phyloP scores from a whole-genome alignment of 805 yeast genomes.

The Teunomyces pallodes region DNA sequence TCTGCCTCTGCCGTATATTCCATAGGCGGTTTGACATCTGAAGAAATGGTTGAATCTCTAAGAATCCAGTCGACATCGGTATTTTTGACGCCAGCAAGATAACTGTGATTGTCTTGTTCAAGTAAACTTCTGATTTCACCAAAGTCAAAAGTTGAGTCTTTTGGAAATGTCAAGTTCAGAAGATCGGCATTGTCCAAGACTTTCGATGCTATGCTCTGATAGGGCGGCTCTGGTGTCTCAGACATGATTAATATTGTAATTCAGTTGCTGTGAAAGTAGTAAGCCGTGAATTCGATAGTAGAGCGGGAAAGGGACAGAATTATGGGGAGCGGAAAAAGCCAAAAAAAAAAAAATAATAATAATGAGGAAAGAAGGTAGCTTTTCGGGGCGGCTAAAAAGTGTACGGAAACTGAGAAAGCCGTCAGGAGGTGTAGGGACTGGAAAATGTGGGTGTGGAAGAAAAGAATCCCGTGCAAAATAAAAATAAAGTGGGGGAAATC shows the following conservation, averaged over 20 bases:
- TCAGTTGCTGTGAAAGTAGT: too few species aligned
- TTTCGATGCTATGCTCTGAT: neutral
- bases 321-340: too few species aligned
- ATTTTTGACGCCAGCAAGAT: conserved; percentile 33
- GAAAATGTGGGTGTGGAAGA: too few species aligned
- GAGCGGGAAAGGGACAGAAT: too few species aligned
- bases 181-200: neutral
- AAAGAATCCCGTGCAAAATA: too few species aligned
- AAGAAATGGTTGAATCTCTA: conserved; percentile 28
- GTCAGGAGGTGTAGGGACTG: too few species aligned
- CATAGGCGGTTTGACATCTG: neutral
- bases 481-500: too few species aligned
- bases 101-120: conserved; percentile 18
- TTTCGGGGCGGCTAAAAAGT: too few species aligned
- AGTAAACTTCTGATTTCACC: conserved; percentile 20
- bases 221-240: conserved; percentile 1
- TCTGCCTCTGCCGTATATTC: neutral
- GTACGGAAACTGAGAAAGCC: too few species aligned
- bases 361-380: too few species aligned
- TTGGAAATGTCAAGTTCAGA: neutral
- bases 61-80: conserved; percentile 54
- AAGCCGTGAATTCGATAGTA: too few species aligned
- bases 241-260: neutral
- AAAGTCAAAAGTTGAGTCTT: conserved; percentile 13
- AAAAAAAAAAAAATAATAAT: too few species aligned